Evolutionary conservation across 2,329 filamentous ascomycete species (phyloP).

Genomic region (Aspergillus sp.): DNA sequence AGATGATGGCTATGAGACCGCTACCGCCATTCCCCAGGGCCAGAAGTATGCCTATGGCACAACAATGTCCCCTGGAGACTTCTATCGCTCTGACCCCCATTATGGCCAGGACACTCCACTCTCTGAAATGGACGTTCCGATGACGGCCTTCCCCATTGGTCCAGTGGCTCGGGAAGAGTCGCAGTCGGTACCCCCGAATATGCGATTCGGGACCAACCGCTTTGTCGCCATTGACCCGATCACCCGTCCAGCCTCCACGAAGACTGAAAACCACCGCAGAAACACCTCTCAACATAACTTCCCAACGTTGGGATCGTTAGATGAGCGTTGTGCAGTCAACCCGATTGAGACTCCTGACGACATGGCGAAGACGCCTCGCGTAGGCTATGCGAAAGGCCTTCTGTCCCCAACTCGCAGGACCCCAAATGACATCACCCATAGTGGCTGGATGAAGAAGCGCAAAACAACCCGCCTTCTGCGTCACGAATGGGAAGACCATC

Average conservation of each 20-base stretch:
- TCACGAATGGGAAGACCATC: conserved; percentile 89
- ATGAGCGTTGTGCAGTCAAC: conserved; percentile 20
- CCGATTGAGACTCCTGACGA: conserved; percentile 34
- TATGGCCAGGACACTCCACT: conserved; percentile 76
- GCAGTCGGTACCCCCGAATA: conserved; percentile 89
- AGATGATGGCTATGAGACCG: too few species aligned
- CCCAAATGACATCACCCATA: conserved; percentile 21
- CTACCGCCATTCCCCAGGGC: too few species aligned
- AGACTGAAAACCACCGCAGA: conserved; percentile 36
- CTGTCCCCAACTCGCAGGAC: too few species aligned
- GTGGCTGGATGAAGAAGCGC: conserved; percentile 61
- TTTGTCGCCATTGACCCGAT: conserved; percentile 40
- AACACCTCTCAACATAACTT: conserved; percentile 7
- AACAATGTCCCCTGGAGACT: conserved; percentile 30
- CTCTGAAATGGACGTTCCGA: conserved; percentile 84
- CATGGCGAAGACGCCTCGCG: conserved; percentile 20
- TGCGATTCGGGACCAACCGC: conserved; percentile 65
- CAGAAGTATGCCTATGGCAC: too few species aligned
- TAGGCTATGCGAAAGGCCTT: not conserved
- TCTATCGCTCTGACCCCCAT: conserved; percentile 49
- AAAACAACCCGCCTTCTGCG: conserved; percentile 75
- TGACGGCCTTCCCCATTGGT: conserved; percentile 69
- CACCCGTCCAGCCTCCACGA: conserved; percentile 43
- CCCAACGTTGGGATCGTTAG: conserved; percentile 24
- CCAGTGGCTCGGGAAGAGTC: conserved; percentile 75